A percentile compares a stretch with the other conserved stretches of the same genome.
phyloP scores from a whole-genome alignment of 2,329 filamentous ascomycete genomes.

The Cladosporium colombiae region DNA sequence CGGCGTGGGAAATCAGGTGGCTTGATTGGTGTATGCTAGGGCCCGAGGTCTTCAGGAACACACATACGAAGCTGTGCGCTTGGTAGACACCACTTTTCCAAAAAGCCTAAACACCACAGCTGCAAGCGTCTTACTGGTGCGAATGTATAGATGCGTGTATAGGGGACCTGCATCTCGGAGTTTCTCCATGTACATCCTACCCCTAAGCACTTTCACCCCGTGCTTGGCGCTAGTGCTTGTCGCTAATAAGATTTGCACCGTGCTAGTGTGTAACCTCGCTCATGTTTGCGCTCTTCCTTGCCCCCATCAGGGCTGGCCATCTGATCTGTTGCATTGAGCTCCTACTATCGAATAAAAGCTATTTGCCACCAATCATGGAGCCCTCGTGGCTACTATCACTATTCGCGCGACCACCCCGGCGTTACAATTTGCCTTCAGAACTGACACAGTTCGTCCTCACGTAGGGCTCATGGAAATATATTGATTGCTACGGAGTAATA shows the following conservation, averaged over 20 bases:
- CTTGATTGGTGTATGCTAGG: neutral
- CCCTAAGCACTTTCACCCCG: neutral
- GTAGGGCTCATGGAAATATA: neutral
- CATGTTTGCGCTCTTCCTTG: neutral
- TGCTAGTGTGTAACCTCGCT: neutral
- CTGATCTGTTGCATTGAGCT: neutral
- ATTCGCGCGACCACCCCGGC: neutral
- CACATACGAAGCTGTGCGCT: neutral
- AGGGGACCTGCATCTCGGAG: neutral
- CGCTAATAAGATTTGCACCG: constrained; percentile 1
- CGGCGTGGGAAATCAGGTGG: neutral
- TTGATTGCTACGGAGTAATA: neutral
- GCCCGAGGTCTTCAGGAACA: neutral
- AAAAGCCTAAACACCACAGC: neutral
- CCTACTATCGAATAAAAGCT: neutral
- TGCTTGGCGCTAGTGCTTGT: constrained; percentile 19
- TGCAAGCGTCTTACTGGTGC: neutral
- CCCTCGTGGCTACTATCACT: neutral
- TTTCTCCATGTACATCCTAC: neutral
- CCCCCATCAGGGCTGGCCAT: neutral
- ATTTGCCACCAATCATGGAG: neutral
- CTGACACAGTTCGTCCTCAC: neutral
- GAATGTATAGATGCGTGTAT: neutral
- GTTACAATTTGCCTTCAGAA: neutral
- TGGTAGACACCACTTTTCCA: neutral